Base-by-base conservation (phyloP, 2,329 filamentous ascomycete genomes). In the Penicillium paneum region DNA sequence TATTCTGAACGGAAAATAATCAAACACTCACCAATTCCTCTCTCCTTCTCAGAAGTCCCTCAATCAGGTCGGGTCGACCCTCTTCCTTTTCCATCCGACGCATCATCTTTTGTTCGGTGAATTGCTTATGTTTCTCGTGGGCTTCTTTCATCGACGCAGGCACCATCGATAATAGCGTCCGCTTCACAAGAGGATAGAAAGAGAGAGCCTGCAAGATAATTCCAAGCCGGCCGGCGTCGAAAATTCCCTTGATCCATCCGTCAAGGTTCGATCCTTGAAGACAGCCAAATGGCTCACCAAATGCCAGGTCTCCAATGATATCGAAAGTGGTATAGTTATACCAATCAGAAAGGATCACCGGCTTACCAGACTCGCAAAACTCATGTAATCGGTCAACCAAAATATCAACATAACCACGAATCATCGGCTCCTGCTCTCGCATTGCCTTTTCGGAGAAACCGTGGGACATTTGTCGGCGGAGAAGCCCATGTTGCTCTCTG, bases 241-340 rank as follows among this genome's bases (percentile, higher is more conserved):
- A 66, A 12, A 76, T 64, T 1, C 70, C 59, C 0, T 63, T 60
- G 10, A 76, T 70, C 74, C 74, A 77, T 8, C 66, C 35, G 32
- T 59, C 49, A 36, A 50, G 45, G 7, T 55, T 45, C 2, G 50
- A 52, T 3, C 49, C 52, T n/a, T 57, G 44, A 2, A 59, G 21
- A 21, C 55, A 55, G 8, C 49, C 42, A 24, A 59, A 57, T 10
- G 57, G 44, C 46, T 59, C 57, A 8, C 55, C 68, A 40, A 74
- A 72, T 0, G 63, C 61, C 7, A 65, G 42, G 13, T 67, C 59
- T 4, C 63, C 62, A 24, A 61, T 64, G 17, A 67, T 60, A 36
- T 75, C 73, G 38, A 75, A 75, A 1, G 67, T 69, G 0, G 61
- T 63, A 32, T 52, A 74, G 11, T 72, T 69, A 26, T 65, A 62